phyloP scores from a whole-genome alignment of 192 early-diverging fungal species.

The Mortierella alpina region DNA sequence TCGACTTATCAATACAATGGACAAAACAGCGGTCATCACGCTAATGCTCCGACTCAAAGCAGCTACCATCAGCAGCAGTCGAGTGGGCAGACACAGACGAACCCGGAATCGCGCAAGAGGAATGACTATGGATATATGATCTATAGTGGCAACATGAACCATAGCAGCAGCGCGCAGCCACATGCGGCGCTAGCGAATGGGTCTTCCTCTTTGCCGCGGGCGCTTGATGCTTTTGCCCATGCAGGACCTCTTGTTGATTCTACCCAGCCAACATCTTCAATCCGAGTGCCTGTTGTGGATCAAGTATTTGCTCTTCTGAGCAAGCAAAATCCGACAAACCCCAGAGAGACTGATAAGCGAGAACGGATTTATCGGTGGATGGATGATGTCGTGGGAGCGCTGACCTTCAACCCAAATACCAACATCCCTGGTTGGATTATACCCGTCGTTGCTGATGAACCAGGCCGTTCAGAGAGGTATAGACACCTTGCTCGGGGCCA shows the following conservation, averaged over 20 bases:
- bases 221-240: conserved; percentile 7
- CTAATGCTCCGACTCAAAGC: not conserved
- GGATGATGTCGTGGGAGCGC: conserved; percentile 15
- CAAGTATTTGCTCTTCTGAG: conserved; percentile 37
- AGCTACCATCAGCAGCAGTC: conserved; percentile 13
- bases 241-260: conserved; percentile 25
- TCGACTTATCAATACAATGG: not conserved
- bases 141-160: not conserved
- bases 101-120: not conserved
- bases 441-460: conserved; percentile 34
- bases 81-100: not conserved
- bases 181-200: not conserved
- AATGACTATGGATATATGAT: not conserved
- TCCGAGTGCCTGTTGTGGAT: conserved; percentile 4
- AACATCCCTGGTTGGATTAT: conserved; percentile 40
- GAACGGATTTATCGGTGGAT: conserved; percentile 35
- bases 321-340: conserved; percentile 36
- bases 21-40: not conserved
- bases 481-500: not conserved
- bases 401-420: conserved; percentile 36
- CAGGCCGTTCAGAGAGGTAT: conserved; percentile 29
- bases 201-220: not conserved
- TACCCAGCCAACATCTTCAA: not conserved
- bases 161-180: not conserved
- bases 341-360: conserved; percentile 30